A percentile compares a stretch with the other conserved stretches of the same genome.
These are phyloP conservation scores for Triangularia setosa DNA, from an alignment of 2,329 filamentous ascomycete genomes.

Conservation along the genomic window DNA sequence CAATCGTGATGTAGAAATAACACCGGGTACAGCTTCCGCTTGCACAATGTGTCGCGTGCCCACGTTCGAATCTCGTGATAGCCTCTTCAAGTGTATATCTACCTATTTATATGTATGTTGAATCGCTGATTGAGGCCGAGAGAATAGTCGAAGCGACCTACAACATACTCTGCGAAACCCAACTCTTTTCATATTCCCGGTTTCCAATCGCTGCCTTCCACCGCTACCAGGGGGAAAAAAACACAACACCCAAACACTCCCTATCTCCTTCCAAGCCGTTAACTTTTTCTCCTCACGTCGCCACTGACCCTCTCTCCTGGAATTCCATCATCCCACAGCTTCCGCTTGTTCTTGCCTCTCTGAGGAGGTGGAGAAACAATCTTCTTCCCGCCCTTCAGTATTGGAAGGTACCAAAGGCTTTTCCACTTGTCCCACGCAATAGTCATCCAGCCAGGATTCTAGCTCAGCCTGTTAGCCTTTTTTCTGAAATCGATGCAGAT, in stretches of 20 bases:
- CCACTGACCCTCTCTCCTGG: neutral
- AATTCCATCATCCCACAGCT: neutral
- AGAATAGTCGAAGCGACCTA: neutral
- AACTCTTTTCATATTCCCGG: neutral
- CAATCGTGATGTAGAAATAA: neutral
- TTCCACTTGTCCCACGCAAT: neutral
- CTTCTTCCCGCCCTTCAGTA: neutral
- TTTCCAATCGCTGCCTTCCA: neutral
- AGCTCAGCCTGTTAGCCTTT: neutral
- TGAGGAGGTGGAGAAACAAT: neutral
- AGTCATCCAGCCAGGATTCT: neutral
- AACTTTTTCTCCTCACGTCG: neutral
- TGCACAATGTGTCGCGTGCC: neutral
- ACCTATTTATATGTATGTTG: neutral
- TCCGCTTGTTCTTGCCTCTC: neutral
- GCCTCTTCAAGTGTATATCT: neutral
- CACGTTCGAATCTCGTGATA: neutral
- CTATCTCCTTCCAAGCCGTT: neutral
- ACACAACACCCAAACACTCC: neutral
- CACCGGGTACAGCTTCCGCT: neutral
- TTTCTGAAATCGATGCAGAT: conserved; percentile 56
- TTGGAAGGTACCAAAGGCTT: neutral
- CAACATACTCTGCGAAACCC: too few relatives aligned
- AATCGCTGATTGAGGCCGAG: neutral
- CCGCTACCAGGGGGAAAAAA: neutral